Base-by-base conservation (phyloP, 1,139 yeast genomes). In the Oligophagozyma castellii region DNA sequence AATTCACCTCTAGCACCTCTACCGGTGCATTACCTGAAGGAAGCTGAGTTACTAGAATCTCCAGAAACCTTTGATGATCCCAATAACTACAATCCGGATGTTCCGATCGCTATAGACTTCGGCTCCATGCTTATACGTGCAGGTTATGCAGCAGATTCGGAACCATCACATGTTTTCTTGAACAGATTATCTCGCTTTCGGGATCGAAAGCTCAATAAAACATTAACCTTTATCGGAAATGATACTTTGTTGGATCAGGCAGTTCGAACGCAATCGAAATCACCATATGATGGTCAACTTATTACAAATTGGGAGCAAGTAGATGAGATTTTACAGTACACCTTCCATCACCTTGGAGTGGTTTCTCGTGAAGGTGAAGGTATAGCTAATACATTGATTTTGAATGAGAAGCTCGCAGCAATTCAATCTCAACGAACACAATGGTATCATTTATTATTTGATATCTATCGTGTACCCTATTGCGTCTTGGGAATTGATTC, bases 291-390 rank as follows among this genome's bases (percentile, higher is more conserved):
- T 53, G 95, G 94, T 0, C 69, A 83, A 3, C 58, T 83, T 41
- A 61, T 89, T 21, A 74, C 93, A 16, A 89, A 86, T 51, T 92
- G 98, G 96, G 98, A 92, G 35, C 70, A 76, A 34, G 67, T 78
- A 5, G 98, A 92, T 50, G 67, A 65, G 32, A 68, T 89, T 32
- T 53, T 92, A 32, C 96, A 89, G 50, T 89, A 84, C 48, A 63
- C 89, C 0, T 77, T 89, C 49, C 69, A 73, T 34, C 93, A 80
- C 51, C 48, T 89, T 29, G 76, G 84, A 4, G 93, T 81, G 3
- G 47, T 56, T 23, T 73, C 74, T 0, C 28, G 37, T 13, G 20
- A 18, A 18, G 20, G 20, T 7, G 10, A 7, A 7, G 45, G 61
- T 1, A 70, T 84, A 7, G 69, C 74, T 30, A 83, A 80, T 43